phyloP scores from a whole-genome alignment of 371 early-diverging fungal species.

The Mortierella sp. region DNA sequence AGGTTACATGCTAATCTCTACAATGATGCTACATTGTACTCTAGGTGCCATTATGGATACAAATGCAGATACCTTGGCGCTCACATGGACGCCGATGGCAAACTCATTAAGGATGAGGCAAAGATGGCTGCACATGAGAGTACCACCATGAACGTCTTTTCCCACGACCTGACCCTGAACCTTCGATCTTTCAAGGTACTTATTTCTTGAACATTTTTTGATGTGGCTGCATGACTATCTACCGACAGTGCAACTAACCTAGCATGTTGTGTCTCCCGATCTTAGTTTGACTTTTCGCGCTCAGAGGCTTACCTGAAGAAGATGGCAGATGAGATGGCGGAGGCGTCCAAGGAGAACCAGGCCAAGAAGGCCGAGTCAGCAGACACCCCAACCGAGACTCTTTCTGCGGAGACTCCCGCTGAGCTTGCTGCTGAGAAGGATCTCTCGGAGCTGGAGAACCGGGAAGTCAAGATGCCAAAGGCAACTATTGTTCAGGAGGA shows the following conservation, averaged over 20 bases:
- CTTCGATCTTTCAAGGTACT: conserved; percentile 55
- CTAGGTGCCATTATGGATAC: conserved; percentile 75
- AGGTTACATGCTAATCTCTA: not conserved
- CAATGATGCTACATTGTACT: not conserved
- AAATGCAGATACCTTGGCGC: conserved; percentile 84
- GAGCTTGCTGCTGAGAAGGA: conserved; percentile 28
- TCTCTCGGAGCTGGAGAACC: conserved; percentile 15
- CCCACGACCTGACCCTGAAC: conserved; percentile 50
- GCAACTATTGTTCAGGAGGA: conserved; percentile 28
- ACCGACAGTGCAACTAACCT: not conserved
- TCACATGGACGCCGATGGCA: conserved; percentile 73
- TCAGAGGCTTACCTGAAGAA: conserved; percentile 60
- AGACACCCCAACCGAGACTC: conserved; percentile 7
- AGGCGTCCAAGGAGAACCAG: conserved; percentile 38
- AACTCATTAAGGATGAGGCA: conserved; percentile 66
- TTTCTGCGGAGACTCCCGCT: conserved; percentile 12
- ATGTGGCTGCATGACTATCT: not conserved
- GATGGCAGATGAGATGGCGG: conserved; percentile 59
- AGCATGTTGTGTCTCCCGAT: not conserved
- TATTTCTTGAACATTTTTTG: not conserved
- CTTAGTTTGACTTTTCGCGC: conserved; percentile 64
- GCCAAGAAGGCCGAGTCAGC: conserved; percentile 4
- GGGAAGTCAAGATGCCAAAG: conserved; percentile 31
- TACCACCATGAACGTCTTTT: conserved; percentile 37
- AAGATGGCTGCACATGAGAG: conserved; percentile 60